Evolutionary conservation across 805 yeast species (phyloP), one percentile per base, ranked within the genome.

Genomic region (Brettanomyces nanus): DNA sequence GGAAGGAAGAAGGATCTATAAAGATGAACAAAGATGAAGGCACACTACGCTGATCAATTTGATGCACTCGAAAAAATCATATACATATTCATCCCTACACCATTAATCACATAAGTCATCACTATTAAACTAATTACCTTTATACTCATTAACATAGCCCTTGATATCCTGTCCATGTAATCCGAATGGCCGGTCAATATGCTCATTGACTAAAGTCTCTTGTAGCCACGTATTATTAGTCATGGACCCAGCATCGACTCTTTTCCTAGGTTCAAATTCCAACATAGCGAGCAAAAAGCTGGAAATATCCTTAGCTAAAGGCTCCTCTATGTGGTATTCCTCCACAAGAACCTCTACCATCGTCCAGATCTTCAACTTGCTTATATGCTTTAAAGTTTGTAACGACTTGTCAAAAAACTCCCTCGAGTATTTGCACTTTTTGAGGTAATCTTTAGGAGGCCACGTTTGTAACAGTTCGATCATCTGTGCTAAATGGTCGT

Each of bases 401-500:
- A 46, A 48, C 18, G 55, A 45, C 40, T 50, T 52, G 45, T 67
- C 66, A 44, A 71, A 69, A 46, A 53, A 69, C 39, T 66, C 63
- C 17, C 63, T 48, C 11, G 68, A 52, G 38, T 60, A 54, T 41
- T 57, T 56, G 46, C 73, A 67, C 40, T 59, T 57, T 30, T 53
- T 50, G 20, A 73, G 52, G 47, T 62, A 71, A 14, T 63, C 67
- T 32, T 56, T 55, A 17, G 3, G 49, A 28, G 28, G 70, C 67
- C 51, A 63, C 59, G 22, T 46, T 42, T 33, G 56, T 51, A 20
- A 71, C 51, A 62, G 46, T 45, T 90, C 97, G 26, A 92, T 78
- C 11, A 92, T 85, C 58, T 92, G 97, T 0, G 97, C 97, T 49
- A 92, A 70, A 58, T 92, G 98, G 58, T 92, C 98, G 54, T 90